Conservation (phyloP, 805 yeast genomes). For the Hanseniaspora nectarophila region DNA sequence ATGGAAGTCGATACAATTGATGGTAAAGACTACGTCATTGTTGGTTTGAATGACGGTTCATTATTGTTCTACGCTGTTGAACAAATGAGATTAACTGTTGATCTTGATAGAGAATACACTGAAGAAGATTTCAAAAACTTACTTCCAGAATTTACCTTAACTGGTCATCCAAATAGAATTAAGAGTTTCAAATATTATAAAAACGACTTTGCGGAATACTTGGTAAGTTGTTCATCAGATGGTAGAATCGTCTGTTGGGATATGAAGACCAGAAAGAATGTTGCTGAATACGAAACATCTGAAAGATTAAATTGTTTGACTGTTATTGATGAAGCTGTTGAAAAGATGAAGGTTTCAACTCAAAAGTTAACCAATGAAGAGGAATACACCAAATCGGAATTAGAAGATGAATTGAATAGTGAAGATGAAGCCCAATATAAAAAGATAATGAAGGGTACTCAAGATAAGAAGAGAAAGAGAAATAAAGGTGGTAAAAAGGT, state of each 20-base stretch:
- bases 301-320: slow-evolving; percentile 83
- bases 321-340: slow-evolving; percentile 64
- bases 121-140: slow-evolving; percentile 24
- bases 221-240: slow-evolving; percentile 81
- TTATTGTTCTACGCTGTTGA: slow-evolving; percentile 42
- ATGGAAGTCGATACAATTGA: slow-evolving; percentile 40
- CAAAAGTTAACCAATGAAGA: slow-evolving; percentile 42
- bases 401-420: slow-evolving; percentile 41
- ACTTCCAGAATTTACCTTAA: slow-evolving; percentile 46
- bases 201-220: slow-evolving; percentile 33
- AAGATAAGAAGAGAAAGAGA: slow-evolving; percentile 31
- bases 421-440: slow-evolving; percentile 63
- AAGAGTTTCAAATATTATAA: slow-evolving; percentile 57
- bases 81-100: slow-evolving; percentile 12
- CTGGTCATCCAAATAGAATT: slow-evolving; percentile 77
- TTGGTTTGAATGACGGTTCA: slow-evolving; percentile 62
- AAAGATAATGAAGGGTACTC: slow-evolving; percentile 42
- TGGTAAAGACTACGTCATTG: slow-evolving; percentile 45
- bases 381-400: slow-evolving; percentile 28
- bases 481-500: slow-evolving; percentile 32
- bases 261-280: slow-evolving; percentile 52
- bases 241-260: slow-evolving; percentile 92
- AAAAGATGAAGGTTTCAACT: slow-evolving; percentile 54
- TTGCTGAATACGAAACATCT: slow-evolving; percentile 82
- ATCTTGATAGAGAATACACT: slow-evolving; percentile 21